A percentile compares a stretch with the other conserved stretches of the same genome.
Evolutionary conservation across 371 early-diverging fungal species (phyloP).

Genomic region (Circinella umbellata): DNA sequence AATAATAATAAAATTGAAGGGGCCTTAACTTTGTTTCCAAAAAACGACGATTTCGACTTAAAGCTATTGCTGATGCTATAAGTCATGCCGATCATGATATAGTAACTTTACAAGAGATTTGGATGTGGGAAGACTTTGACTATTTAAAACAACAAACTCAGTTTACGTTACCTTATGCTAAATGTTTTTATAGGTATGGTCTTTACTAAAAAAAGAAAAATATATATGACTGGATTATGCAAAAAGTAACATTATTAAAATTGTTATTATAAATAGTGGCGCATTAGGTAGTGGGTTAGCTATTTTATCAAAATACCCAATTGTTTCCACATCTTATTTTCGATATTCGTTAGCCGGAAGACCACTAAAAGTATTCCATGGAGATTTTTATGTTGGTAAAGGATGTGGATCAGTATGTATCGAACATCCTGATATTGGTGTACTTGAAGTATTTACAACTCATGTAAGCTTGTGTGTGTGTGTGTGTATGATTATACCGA

Average conservation of each 20-base stretch:
- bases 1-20: constrained; percentile 31
- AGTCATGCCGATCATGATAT: constrained; percentile 50
- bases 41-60: constrained; percentile 49
- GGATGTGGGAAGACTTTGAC: constrained; percentile 61
- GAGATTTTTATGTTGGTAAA: constrained; percentile 71
- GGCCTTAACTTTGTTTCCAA: constrained; percentile 59
- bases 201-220: background rate
- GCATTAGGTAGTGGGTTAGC: constrained; percentile 64
- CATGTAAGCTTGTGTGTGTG: constrained; percentile 48
- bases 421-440: constrained; percentile 59
- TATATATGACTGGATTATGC: background rate
- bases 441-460: constrained; percentile 65
- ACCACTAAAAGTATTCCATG: constrained; percentile 60
- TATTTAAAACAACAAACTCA: constrained; percentile 37
- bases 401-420: constrained; percentile 56
- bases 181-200: constrained; percentile 56
- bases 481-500: too few relatives aligned
- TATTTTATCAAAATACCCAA: constrained; percentile 56
- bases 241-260: background rate
- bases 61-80: constrained; percentile 60
- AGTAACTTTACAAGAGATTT: constrained; percentile 68
- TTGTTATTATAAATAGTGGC: constrained; percentile 40
- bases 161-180: constrained; percentile 43
- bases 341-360: constrained; percentile 62
- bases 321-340: constrained; percentile 47